These are phyloP conservation scores for Penicillium expansum DNA, from an alignment of 2,329 filamentous ascomycete species.

Conservation along the genomic window DNA sequence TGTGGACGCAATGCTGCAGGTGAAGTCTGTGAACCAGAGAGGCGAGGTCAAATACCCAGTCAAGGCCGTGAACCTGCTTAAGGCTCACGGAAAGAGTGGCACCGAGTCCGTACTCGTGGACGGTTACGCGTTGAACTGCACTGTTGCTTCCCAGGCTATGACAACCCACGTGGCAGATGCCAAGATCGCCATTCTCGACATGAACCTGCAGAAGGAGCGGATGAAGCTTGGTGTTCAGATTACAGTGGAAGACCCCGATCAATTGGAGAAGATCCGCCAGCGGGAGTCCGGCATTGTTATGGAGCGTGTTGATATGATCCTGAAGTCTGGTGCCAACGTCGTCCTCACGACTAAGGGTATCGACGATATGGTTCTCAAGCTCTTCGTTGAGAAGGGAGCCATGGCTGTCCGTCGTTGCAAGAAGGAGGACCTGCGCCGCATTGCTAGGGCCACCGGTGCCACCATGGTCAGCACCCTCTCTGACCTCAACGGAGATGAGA, in stretches of 20 bases:
- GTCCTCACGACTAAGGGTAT: conserved; percentile 97
- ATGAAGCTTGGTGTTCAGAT: conserved; percentile 99
- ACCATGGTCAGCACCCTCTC: conserved; percentile 91
- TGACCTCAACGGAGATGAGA: conserved; percentile 95
- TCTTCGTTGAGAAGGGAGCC: conserved; percentile 88
- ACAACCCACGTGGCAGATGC: conserved; percentile 86
- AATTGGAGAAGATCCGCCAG: conserved; percentile 94
- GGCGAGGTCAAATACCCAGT: conserved; percentile 95
- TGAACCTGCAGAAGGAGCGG: conserved; percentile 97
- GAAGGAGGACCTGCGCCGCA: conserved; percentile 95
- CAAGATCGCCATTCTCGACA: conserved; percentile 94
- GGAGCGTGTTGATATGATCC: conserved; percentile 92
- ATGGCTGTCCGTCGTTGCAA: conserved; percentile 97
- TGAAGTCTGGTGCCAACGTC: conserved; percentile 96
- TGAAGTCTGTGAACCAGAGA: conserved; percentile 88
- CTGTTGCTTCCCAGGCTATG: conserved; percentile 97
- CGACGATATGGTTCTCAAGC: conserved; percentile 90
- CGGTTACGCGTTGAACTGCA: conserved; percentile 98
- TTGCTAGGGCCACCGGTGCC: conserved; percentile 92
- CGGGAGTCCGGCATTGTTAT: conserved; percentile 90
- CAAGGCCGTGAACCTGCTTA: conserved; percentile 98
- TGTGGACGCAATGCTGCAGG: conserved; percentile 91
- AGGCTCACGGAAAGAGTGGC: conserved; percentile 92
- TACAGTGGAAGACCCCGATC: conserved; percentile 93
- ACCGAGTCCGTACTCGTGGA: conserved; percentile 87